Percentiles rank a stretch among this genome's conserved stretches.
Evolutionary conservation across 495 filamentous ascomycete species (phyloP).

Genomic region (Penicillium soppii): DNA sequence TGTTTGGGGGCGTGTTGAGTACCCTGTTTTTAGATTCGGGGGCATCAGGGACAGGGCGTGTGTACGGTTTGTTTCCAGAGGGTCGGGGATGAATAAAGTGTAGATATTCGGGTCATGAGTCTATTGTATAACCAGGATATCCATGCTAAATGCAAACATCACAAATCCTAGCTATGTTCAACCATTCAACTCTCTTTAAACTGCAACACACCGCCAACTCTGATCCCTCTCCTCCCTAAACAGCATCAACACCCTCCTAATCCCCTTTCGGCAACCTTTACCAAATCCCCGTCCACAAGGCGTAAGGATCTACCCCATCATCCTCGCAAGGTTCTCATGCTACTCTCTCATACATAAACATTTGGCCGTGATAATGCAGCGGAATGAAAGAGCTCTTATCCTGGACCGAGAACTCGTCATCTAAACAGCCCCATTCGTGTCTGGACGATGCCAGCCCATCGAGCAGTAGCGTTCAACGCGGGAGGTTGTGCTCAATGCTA

Average conservation of each 20-base stretch:
- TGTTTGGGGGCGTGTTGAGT: slow-evolving; percentile 67
- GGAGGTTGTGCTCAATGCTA: slow-evolving; percentile 59
- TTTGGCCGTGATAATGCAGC: slow-evolving; percentile 77
- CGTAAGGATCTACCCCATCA: slow-evolving; percentile 71
- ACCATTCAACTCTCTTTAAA: too few relatives aligned
- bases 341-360: slow-evolving; percentile 84
- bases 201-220: too few relatives aligned
- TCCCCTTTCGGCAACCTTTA: too few relatives aligned
- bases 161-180: too few relatives aligned
- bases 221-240: too few relatives aligned
- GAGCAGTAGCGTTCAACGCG: slow-evolving; percentile 11
- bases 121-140: too few relatives aligned
- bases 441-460: too few relatives aligned
- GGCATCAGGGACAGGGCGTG: slow-evolving; percentile 80
- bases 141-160: too few relatives aligned
- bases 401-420: slow-evolving; percentile 50
- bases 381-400: slow-evolving; percentile 56
- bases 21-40: slow-evolving; percentile 83
- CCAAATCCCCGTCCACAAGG: too few relatives aligned
- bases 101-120: too few relatives aligned
- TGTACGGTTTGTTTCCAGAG: slow-evolving; percentile 73
- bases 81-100: slow-evolving; percentile 8
- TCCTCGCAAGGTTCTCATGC: slow-evolving; percentile 68
- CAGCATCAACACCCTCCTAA: too few relatives aligned
- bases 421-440: slow-evolving; percentile 74